Conservation (phyloP, 164 flowering plant genomes). For the Liriodendron chinense region DNA sequence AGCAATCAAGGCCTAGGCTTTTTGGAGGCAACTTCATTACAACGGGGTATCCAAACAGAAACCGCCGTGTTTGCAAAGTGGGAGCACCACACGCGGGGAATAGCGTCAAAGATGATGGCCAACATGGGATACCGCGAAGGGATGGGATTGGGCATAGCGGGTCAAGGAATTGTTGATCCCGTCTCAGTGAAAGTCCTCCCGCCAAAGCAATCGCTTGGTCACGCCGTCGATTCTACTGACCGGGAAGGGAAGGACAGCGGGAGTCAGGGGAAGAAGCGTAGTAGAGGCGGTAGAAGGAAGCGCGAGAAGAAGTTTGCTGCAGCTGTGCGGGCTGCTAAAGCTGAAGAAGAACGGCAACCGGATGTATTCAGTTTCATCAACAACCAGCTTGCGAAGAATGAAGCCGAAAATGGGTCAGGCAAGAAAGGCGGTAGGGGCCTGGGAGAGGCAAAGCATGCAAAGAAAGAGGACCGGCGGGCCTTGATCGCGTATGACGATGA, state of each 20-base stretch:
- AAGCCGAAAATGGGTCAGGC: slow-evolving; percentile 30
- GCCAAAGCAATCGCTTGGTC: slow-evolving; percentile 87
- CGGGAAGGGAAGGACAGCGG: slow-evolving; percentile 22
- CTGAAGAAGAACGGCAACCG: slow-evolving; percentile 40
- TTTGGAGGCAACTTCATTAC: slow-evolving; percentile 44
- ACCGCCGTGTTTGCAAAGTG: slow-evolving; percentile 83
- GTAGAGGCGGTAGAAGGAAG: slow-evolving; percentile 89
- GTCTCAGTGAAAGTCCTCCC: slow-evolving; percentile 76
- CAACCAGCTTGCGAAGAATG: slow-evolving; percentile 53
- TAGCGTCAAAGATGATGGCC: slow-evolving; percentile 99
- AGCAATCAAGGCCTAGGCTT: slow-evolving; percentile 69
- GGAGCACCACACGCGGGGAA: slow-evolving; percentile 97
- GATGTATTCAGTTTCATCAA: slow-evolving; percentile 86
- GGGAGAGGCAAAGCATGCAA: slow-evolving; percentile 26
- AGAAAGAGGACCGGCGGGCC: slow-evolving; percentile 61
- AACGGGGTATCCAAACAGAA: slow-evolving; percentile 78
- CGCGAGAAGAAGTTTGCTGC: slow-evolving; percentile 85
- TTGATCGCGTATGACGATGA: slow-evolving; percentile 76
- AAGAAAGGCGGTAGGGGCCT: slow-evolving; percentile 33
- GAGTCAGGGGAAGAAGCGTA: slow-evolving; percentile 46
- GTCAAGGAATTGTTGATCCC: slow-evolving; percentile 83
- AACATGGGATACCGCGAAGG: slow-evolving; percentile 97
- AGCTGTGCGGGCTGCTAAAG: slow-evolving; percentile 56
- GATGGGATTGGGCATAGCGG: slow-evolving; percentile 85
- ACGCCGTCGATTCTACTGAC: slow-evolving; percentile 42